Percentiles rank a stretch among this genome's conserved stretches.
Evolutionary conservation across 73 alveolate genomes (phyloP).

Genomic region (Symbiodinium natans): DNA sequence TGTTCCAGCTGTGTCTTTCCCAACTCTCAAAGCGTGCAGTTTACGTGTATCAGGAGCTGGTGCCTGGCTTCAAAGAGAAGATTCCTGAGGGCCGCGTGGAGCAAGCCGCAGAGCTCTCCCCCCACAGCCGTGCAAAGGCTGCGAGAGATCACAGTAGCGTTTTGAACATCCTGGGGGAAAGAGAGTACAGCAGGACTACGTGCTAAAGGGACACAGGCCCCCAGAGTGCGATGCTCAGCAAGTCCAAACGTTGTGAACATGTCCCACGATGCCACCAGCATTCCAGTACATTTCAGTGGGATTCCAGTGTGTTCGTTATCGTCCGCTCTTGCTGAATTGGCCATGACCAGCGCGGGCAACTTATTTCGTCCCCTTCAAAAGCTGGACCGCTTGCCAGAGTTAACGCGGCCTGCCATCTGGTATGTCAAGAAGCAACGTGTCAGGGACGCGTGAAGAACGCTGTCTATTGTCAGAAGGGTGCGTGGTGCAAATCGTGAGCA

Average conservation of each 20-base stretch:
- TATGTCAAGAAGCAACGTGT: too few species aligned
- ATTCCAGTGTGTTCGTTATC: too few species aligned
- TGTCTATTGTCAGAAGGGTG: too few species aligned
- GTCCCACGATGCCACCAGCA: too few species aligned
- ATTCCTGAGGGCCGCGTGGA: slow-evolving; percentile 78
- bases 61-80: slow-evolving; percentile 75
- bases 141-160: not conserved
- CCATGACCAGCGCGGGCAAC: too few species aligned
- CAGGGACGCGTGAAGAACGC: too few species aligned
- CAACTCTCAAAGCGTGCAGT: not conserved
- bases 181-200: slow-evolving; percentile 44
- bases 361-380: too few species aligned
- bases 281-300: too few species aligned
- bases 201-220: slow-evolving; percentile 66
- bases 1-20: not conserved
- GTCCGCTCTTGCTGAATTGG: too few species aligned
- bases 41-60: slow-evolving; percentile 21
- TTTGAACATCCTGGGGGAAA: not conserved
- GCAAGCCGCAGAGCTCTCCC: slow-evolving; percentile 45
- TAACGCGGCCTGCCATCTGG: too few species aligned
- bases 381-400: too few species aligned
- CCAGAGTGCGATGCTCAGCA: not conserved
- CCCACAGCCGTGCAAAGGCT: slow-evolving; percentile 66
- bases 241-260: not conserved
- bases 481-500: too few species aligned